A percentile compares a stretch with the other conserved stretches of the same genome.
Evolutionary conservation across 2,329 filamentous ascomycete species (phyloP).

Genomic region (Fusarium nelsonii): DNA sequence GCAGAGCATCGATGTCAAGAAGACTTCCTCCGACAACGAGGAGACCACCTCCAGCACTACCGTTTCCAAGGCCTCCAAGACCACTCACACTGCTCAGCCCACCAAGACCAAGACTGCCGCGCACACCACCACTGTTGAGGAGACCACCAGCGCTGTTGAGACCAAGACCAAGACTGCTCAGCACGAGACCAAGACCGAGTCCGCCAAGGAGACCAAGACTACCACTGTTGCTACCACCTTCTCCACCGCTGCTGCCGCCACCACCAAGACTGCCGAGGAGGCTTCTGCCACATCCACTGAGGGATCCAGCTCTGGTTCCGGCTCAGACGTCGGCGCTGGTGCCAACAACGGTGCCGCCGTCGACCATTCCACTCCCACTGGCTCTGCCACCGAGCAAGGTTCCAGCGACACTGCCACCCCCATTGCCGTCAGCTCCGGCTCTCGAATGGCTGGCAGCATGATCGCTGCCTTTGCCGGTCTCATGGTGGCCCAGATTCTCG

Average conservation of each 20-base stretch:
- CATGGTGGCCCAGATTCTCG: constrained; percentile 50
- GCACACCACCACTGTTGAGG: constrained; percentile 24
- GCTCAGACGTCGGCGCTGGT: constrained; percentile 23
- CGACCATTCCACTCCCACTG: constrained; percentile 28
- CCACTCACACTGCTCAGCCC: constrained; percentile 33
- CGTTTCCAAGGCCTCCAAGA: constrained; percentile 28
- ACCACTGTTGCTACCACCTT: constrained; percentile 7
- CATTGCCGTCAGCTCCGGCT: constrained; percentile 46
- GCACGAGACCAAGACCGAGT: constrained; percentile 14
- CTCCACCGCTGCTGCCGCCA: constrained; percentile 32
- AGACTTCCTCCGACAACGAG: constrained; percentile 50
- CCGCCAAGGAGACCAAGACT: constrained; percentile 18
- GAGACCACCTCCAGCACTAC: constrained; percentile 41
- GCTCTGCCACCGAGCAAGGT: not conserved
- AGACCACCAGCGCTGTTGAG: constrained; percentile 31
- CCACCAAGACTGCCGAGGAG: constrained; percentile 7
- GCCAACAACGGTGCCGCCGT: constrained; percentile 27
- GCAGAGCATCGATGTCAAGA: constrained; percentile 64
- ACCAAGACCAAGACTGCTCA: constrained; percentile 29
- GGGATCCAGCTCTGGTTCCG: constrained; percentile 39
- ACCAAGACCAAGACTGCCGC: constrained; percentile 32
- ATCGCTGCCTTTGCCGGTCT: constrained; percentile 48
- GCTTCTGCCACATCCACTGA: constrained; percentile 29
- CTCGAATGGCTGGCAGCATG: constrained; percentile 47
- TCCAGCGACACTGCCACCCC: constrained; percentile 19